A percentile compares a stretch with the other conserved stretches of the same genome.
Evolutionary conservation across 495 filamentous ascomycete species (phyloP).

Genomic region (Diplogelasinospora grovesii): DNA sequence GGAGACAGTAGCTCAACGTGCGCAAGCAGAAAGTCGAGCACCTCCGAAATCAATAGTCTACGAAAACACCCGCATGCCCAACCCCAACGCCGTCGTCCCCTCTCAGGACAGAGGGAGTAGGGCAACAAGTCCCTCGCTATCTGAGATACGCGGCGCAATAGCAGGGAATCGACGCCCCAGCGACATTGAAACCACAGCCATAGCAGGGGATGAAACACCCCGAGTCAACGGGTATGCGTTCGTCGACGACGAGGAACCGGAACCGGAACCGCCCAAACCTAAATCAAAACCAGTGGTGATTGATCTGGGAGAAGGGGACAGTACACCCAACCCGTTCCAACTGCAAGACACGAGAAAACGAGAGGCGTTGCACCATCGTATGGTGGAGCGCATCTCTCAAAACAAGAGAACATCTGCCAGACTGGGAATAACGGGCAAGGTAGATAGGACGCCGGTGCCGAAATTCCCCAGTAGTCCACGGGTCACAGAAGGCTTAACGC

Average conservation of each 20-base stretch:
- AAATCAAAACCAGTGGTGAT: too few species aligned
- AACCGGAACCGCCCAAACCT: constrained; percentile 28
- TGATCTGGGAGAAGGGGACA: constrained; percentile 52
- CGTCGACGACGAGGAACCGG: constrained; percentile 70
- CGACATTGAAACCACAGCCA: constrained; percentile 56
- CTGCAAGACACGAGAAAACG: constrained; percentile 68
- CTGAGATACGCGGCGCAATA: constrained; percentile 80
- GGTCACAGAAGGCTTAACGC: constrained; percentile 57
- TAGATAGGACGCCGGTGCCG: constrained; percentile 56
- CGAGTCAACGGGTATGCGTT: constrained; percentile 89
- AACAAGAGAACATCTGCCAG: constrained; percentile 52
- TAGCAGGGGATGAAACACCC: constrained; percentile 68
- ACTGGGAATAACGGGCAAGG: constrained; percentile 46
- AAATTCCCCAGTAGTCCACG: constrained; percentile 71
- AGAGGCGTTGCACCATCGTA: constrained; percentile 78
- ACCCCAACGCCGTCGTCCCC: constrained; percentile 15
- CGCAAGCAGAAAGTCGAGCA: constrained; percentile 64
- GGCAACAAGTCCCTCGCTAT: constrained; percentile 74
- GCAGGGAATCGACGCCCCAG: constrained; percentile 60
- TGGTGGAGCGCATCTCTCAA: constrained; percentile 81
- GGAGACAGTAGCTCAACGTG: constrained; percentile 59
- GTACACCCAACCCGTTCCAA: constrained; percentile 73
- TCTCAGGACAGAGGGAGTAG: constrained; percentile 27
- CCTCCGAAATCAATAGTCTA: constrained; percentile 73
- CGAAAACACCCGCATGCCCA: constrained; percentile 70